A percentile compares a stretch with the other conserved stretches of the same genome.
These are phyloP conservation scores for Gossypium arboreum DNA, from an alignment of 345 rosid genomes.

Conservation along the genomic window DNA sequence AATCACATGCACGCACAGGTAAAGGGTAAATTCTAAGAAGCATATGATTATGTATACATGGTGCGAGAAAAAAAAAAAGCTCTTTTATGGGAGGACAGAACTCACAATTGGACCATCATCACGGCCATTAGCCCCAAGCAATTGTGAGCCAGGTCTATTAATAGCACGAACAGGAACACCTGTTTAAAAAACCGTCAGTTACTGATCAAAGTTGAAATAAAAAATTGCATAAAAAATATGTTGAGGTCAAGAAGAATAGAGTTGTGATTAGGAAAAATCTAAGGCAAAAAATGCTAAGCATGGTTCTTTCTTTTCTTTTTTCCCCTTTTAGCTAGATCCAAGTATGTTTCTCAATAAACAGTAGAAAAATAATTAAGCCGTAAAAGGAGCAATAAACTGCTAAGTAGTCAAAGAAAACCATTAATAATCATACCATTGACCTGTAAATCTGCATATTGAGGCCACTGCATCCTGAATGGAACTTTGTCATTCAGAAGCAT, in stretches of 20 bases:
- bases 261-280: not conserved
- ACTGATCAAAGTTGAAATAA: not conserved
- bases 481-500: constrained; percentile 98
- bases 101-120: constrained; percentile 22
- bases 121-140: not conserved
- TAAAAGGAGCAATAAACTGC: not conserved
- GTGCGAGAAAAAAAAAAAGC: not conserved
- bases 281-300: not conserved
- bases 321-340: not conserved
- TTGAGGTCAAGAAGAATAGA: not conserved
- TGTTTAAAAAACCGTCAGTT: not conserved
- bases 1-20: not conserved
- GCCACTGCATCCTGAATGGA: constrained; percentile 97
- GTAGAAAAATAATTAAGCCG: not conserved
- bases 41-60: not conserved
- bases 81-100: not conserved
- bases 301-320: not conserved
- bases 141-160: not conserved
- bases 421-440: constrained; percentile 64
- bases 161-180: not conserved
- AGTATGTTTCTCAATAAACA: not conserved
- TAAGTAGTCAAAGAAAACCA: constrained; percentile 2
- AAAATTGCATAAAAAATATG: not conserved
- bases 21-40: not conserved
- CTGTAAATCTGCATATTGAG: constrained; percentile 85